These are phyloP conservation scores for Didymella pinodella DNA, from an alignment of 2,329 filamentous ascomycete genomes.

Conservation along the genomic window DNA sequence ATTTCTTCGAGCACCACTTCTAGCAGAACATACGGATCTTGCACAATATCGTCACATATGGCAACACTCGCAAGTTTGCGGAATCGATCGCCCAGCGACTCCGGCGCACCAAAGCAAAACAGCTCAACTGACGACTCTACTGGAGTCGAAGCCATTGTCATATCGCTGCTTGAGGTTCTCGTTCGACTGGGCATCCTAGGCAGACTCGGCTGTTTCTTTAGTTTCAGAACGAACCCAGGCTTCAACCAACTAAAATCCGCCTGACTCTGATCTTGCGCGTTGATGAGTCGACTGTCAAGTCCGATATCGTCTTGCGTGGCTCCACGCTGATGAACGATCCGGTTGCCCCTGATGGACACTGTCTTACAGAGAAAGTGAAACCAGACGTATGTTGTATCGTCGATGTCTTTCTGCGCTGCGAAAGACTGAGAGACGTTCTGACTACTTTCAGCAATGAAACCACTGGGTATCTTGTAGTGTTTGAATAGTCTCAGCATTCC, in stretches of 20 bases:
- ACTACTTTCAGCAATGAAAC: conserved; percentile 37
- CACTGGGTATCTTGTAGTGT: conserved; percentile 32
- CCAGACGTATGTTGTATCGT: conserved; percentile 34
- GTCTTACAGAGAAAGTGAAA: conserved; percentile 44
- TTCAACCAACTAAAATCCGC: conserved; percentile 39
- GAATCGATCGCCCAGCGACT: conserved; percentile 27
- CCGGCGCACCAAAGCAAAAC: conserved; percentile 41
- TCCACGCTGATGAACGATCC: conserved; percentile 17
- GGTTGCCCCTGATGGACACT: conserved; percentile 20
- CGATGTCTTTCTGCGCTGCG: conserved; percentile 28
- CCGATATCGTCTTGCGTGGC: neutral
- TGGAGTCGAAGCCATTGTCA: conserved; percentile 8
- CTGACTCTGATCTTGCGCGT: conserved; percentile 27
- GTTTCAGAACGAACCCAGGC: conserved; percentile 37
- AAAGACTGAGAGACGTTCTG: conserved; percentile 42
- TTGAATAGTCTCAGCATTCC: conserved; percentile 31
- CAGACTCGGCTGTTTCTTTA: conserved; percentile 14
- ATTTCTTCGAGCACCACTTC: conserved; percentile 45
- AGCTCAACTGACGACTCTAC: conserved; percentile 28
- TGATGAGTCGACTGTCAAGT: neutral
- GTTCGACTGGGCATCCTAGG: conserved; percentile 19
- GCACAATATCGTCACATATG: conserved; percentile 31
- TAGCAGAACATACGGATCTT: conserved; percentile 46
- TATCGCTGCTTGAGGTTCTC: conserved; percentile 26
- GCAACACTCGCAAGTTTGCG: conserved; percentile 20